Base-by-base conservation (phyloP, 2,329 filamentous ascomycete species). In the Lasiodiplodia gonubiensis region DNA sequence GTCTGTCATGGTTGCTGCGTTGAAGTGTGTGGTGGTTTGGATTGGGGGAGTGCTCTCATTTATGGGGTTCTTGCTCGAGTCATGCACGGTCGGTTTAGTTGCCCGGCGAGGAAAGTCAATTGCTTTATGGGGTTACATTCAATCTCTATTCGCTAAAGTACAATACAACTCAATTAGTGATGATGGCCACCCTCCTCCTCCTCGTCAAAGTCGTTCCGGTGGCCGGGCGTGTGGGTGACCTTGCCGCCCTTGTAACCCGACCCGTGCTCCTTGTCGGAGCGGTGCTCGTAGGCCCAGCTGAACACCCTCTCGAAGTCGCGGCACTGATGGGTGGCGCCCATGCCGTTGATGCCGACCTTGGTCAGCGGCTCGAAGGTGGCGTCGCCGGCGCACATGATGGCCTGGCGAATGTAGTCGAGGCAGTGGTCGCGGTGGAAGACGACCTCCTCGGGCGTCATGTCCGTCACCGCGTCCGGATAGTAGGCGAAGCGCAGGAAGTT, bases 401-500 rank as follows among this genome's bases (percentile, higher is more conserved):
- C 48, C 53, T 69, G 68, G 14, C 68, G 37, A 21, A 69, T 30
- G 59, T 69, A 69, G 33, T 69, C 68, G 37, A 69, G 57, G 68
- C 68, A 69, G n/a, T 69, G 68, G 46, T 63, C 59, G 59, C 59
- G 59, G 46, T 63, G 59, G 25, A 63, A 49, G 2, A 49, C 59
- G 18, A 51, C 11, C 7, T 63, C 59, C 39, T 63, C 42, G 30
- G 42, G 5, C 2, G 27, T 14, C 25, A 49, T 48, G 23, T 63
- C 27, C 16, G 46, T 51, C 16, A 63, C 27, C 42, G 10, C 39
- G 2, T 48, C 37, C 5, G 59, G 59, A 48, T 78, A 77, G 11
- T 74, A 77, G 8, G 72, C 64, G 72, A 76, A 75, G 39, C 77
- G 72, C 18, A 78, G 68, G 5, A 77, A 64, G 30, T 78, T 77